phyloP scores from a whole-genome alignment of 768 basidiomycete genomes.

The Kwoniella botswanensis region DNA sequence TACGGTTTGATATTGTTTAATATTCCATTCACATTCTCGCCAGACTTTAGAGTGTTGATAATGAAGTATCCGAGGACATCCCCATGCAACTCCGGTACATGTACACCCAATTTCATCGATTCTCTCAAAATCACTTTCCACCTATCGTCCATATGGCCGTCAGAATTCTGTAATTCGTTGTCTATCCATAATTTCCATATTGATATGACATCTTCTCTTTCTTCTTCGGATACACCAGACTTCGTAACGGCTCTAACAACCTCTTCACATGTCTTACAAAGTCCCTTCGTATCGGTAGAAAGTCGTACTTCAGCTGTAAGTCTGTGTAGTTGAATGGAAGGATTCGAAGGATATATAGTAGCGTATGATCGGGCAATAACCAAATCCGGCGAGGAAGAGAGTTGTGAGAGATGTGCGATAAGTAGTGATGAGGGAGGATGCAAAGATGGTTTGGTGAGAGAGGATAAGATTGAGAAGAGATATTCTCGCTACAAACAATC shows the following conservation, averaged over 20 bases:
- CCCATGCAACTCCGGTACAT: constrained; percentile 15
- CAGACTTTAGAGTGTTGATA: neutral
- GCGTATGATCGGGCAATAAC: constrained; percentile 64
- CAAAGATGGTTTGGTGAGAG: constrained; percentile 41
- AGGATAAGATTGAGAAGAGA: constrained; percentile 57
- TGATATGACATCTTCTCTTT: neutral
- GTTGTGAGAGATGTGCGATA: constrained; percentile 34
- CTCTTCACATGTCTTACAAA: constrained; percentile 22
- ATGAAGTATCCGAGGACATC: constrained; percentile 14
- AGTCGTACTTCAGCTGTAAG: constrained; percentile 61
- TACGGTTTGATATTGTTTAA: constrained; percentile 10
- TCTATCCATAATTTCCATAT: constrained; percentile 24
- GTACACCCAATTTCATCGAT: constrained; percentile 6
- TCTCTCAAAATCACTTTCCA: constrained; percentile 13
- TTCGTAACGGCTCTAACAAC: constrained; percentile 19
- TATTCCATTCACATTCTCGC: neutral
- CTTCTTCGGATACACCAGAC: constrained; percentile 5
- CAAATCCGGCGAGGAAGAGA: constrained; percentile 51
- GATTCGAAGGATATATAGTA: constrained; percentile 55
- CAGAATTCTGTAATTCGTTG: neutral
- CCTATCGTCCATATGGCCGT: neutral
- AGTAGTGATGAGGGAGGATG: constrained; percentile 45
- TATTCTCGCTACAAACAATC: constrained; percentile 63
- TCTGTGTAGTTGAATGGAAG: constrained; percentile 65
- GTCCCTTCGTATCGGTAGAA: neutral